phyloP scores from a whole-genome alignment of 257 asterid genomes.

The Solanum tarapatanum region DNA sequence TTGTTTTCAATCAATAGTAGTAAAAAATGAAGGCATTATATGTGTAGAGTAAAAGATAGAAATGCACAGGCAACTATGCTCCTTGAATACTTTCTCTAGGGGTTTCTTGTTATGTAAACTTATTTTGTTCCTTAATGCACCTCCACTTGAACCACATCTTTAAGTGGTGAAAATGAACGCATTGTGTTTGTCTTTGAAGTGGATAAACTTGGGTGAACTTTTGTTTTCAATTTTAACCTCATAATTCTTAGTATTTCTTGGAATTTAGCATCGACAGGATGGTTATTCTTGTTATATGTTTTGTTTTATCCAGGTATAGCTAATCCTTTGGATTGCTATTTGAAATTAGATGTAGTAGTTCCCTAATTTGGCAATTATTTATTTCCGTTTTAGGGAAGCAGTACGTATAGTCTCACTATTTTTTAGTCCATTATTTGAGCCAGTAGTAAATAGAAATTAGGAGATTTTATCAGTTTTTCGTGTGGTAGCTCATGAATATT shows the following conservation, averaged over 20 bases:
- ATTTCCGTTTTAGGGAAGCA: not conserved
- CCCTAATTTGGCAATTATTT: not conserved
- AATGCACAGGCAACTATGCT: not conserved
- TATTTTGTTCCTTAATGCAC: not conserved
- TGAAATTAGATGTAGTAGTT: not conserved
- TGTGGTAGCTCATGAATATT: not conserved
- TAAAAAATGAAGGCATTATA: not conserved
- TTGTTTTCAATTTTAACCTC: not conserved
- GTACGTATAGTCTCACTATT: too few species aligned
- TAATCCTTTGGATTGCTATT: not conserved
- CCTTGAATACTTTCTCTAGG: not conserved
- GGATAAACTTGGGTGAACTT: not conserved
- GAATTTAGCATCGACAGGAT: not conserved
- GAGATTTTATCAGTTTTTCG: too few species aligned
- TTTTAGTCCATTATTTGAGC: too few species aligned
- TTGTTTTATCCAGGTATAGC: not conserved
- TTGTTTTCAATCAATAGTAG: not conserved
- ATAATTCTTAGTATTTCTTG: not conserved
- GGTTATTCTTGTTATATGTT: not conserved
- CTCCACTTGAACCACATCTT: not conserved
- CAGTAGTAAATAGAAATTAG: too few species aligned
- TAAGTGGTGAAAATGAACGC: not conserved
- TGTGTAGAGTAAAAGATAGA: not conserved
- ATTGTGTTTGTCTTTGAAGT: not conserved
- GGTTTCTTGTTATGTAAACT: not conserved